phyloP scores from a whole-genome alignment of 129 eudicot species.

The Helichrysum umbraculigerum region DNA sequence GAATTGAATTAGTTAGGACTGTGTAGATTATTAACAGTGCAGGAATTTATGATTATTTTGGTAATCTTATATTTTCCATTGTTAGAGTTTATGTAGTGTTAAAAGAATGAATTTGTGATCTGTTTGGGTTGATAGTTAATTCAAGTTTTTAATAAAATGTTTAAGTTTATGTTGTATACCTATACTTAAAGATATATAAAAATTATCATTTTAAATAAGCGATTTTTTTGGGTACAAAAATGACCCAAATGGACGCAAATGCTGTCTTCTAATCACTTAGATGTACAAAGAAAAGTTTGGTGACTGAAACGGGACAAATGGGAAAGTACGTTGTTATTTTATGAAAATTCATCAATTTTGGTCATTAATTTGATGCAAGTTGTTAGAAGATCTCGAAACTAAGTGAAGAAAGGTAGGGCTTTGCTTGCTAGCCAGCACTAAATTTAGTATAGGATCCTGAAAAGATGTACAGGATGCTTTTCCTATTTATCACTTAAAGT shows the following conservation, averaged over 20 bases:
- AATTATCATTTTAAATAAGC: no score
- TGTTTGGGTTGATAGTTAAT: background rate
- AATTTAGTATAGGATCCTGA: background rate
- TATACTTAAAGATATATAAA: no score
- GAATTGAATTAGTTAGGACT: background rate
- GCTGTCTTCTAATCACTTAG: no score
- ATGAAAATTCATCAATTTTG: no score
- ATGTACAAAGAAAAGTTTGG: no score
- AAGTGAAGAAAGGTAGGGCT: slow-evolving; percentile 2
- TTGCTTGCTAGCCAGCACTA: no score
- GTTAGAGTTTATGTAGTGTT: background rate
- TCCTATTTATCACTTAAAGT: slow-evolving; percentile 7
- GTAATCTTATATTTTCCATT: background rate
- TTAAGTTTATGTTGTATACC: no score
- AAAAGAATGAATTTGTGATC: background rate
- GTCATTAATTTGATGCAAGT: slow-evolving; percentile 19
- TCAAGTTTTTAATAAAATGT: no score
- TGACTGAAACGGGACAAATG: no score
- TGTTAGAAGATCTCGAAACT: background rate
- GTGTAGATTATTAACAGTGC: background rate
- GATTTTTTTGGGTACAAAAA: no score
- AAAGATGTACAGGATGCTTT: slow-evolving; percentile 1
- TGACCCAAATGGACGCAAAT: no score
- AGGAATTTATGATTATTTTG: slow-evolving; percentile 1
- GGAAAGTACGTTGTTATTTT: no score